These are phyloP conservation scores for Claviceps sp. DNA, from an alignment of 2,329 filamentous ascomycete species.

Conservation along the genomic window DNA sequence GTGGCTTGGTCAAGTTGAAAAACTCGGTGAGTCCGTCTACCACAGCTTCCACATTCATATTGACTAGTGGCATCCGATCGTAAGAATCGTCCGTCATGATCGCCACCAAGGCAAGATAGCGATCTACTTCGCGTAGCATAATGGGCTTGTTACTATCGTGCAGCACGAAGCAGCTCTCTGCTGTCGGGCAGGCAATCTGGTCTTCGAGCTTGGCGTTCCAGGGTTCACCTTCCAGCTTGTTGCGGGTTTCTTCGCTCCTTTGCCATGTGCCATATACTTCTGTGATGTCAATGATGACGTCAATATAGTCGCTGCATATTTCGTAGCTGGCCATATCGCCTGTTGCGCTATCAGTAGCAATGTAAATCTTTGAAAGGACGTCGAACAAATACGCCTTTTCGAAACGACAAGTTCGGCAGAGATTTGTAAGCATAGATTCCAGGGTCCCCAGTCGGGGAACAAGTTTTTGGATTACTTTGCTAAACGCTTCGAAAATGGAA, in stretches of 20 bases:
- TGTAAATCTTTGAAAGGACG: constrained; percentile 95
- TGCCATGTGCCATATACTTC: constrained; percentile 80
- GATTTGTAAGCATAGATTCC: constrained; percentile 84
- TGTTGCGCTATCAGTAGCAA: constrained; percentile 85
- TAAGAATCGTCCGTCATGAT: constrained; percentile 79
- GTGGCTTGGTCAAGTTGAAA: constrained; percentile 57
- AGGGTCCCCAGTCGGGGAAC: constrained; percentile 87
- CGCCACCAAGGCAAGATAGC: constrained; percentile 68
- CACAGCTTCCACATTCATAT: constrained; percentile 75
- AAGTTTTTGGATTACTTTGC: constrained; percentile 95
- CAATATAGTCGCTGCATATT: constrained; percentile 96
- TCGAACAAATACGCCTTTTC: constrained; percentile 98
- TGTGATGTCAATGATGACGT: constrained; percentile 93
- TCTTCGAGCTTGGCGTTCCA: constrained; percentile 51
- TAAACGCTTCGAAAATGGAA: constrained; percentile 95
- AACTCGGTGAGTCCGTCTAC: constrained; percentile 69
- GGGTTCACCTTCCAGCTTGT: constrained; percentile 43
- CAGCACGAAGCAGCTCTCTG: constrained; percentile 55
- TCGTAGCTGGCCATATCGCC: constrained; percentile 95
- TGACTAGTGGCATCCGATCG: constrained; percentile 71
- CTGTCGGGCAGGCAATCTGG: constrained; percentile 51
- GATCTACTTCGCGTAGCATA: constrained; percentile 55
- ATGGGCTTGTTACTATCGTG: constrained; percentile 51
- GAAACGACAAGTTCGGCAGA: constrained; percentile 86
- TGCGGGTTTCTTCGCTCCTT: constrained; percentile 39